Evolutionary conservation across 345 rosid genomes (phyloP).

Genomic region (Citrus inodora): DNA sequence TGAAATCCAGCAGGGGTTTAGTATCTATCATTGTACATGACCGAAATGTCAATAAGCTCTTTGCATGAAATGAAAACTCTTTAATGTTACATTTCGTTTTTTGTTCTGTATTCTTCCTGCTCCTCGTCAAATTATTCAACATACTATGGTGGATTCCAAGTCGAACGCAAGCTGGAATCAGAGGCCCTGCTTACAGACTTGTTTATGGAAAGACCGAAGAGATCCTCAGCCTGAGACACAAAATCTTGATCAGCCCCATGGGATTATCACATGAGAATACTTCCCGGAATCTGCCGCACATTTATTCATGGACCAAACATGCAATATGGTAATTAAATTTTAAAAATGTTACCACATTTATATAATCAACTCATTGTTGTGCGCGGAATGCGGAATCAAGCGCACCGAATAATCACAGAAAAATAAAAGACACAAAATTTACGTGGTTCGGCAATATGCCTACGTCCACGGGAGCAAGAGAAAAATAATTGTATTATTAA

Average conservation of each 20-base stretch:
- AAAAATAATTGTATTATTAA: too few species aligned
- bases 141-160: constrained; percentile 30
- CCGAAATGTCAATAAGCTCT: too few species aligned
- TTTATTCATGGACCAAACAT: constrained; percentile 24
- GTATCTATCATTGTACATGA: too few species aligned
- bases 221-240: constrained; percentile 14
- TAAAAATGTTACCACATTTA: not conserved
- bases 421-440: too few species aligned
- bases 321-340: constrained; percentile 17
- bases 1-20: too few species aligned
- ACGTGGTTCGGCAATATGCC: too few species aligned
- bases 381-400: too few species aligned
- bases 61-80: not conserved
- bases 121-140: constrained; percentile 15
- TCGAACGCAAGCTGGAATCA: constrained; percentile 25
- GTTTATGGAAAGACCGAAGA: constrained; percentile 36
- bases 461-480: too few species aligned
- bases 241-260: constrained; percentile 16
- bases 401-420: too few species aligned
- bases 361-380: too few species aligned
- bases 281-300: constrained; percentile 25
- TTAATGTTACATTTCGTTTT: constrained; percentile 6
- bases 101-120: constrained; percentile 4
- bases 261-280: constrained; percentile 19
- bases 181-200: constrained; percentile 39